phyloP scores from a whole-genome alignment of 371 early-diverging fungal genomes.

The Zopfochytrium polystomum region DNA sequence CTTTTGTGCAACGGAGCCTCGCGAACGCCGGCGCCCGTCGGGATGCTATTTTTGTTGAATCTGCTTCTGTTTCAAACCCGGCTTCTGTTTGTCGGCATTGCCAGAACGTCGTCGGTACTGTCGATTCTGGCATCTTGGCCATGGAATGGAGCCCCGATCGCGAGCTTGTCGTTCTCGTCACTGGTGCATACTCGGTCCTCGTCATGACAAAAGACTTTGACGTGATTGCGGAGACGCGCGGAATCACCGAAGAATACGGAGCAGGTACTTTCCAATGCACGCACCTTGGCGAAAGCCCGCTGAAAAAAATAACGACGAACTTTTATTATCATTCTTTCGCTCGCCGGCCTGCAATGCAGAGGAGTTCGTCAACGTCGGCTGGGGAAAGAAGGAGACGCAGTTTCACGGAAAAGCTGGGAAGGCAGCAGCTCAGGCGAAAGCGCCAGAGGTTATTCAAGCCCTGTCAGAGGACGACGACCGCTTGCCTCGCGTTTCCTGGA shows the following conservation, averaged over 20 bases:
- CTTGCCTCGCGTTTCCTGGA: slow-evolving; percentile 78
- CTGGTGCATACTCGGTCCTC: slow-evolving; percentile 56
- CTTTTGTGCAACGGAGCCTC: too few relatives aligned
- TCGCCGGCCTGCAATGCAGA: slow-evolving; percentile 39
- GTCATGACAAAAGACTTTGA: slow-evolving; percentile 93
- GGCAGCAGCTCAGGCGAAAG: slow-evolving; percentile 58
- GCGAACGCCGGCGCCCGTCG: too few relatives aligned
- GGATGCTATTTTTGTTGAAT: too few relatives aligned
- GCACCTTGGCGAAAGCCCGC: too few relatives aligned
- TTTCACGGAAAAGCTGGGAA: slow-evolving; percentile 94
- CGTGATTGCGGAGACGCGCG: slow-evolving; percentile 73
- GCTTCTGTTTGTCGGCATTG: too few relatives aligned
- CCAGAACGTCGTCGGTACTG: slow-evolving; percentile 35
- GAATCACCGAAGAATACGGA: slow-evolving; percentile 64
- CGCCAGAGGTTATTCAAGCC: not conserved
- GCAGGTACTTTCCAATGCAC: slow-evolving; percentile 51
- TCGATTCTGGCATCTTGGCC: slow-evolving; percentile 64
- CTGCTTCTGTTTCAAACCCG: too few relatives aligned
- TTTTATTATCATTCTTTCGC: not conserved
- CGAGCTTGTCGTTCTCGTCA: slow-evolving; percentile 79
- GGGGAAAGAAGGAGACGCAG: slow-evolving; percentile 97
- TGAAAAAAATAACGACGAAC: too few relatives aligned
- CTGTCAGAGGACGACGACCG: slow-evolving; percentile 72
- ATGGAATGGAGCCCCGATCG: slow-evolving; percentile 92
- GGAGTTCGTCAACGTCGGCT: slow-evolving; percentile 81